A percentile compares a stretch with the other conserved stretches of the same genome.
These are phyloP conservation scores for Candida namnaoensis DNA, from an alignment of 805 yeast genomes.

Conservation along the genomic window DNA sequence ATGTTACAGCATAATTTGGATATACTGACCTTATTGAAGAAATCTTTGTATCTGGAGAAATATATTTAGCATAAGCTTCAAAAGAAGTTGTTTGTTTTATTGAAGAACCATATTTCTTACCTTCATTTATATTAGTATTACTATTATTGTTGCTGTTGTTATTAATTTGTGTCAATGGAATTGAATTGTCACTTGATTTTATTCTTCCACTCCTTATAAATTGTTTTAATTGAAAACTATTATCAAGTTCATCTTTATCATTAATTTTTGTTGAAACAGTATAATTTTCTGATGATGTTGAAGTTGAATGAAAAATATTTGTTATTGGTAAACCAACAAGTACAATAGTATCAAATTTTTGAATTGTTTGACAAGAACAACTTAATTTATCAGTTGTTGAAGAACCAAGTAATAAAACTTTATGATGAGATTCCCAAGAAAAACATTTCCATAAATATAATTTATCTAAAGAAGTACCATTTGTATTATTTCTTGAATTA, in stretches of 20 bases:
- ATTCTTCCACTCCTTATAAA: no score
- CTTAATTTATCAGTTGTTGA: slow-evolving; percentile 12
- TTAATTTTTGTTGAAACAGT: no score
- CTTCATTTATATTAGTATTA: background rate
- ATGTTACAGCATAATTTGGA: slow-evolving; percentile 69
- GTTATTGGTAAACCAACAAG: slow-evolving; percentile 48
- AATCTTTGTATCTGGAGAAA: slow-evolving; percentile 62
- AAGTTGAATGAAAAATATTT: slow-evolving; percentile 25
- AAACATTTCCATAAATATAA: slow-evolving; percentile 62
- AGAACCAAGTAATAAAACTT: slow-evolving; percentile 52
- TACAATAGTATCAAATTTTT: slow-evolving; percentile 33
- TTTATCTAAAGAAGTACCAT: slow-evolving; percentile 30
- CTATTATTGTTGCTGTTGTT: background rate
- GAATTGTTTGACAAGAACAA: slow-evolving; percentile 24
- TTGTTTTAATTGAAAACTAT: no score
- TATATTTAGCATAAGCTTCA: slow-evolving; percentile 65
- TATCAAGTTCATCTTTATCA: no score
- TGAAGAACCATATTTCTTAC: background rate
- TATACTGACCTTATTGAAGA: slow-evolving; percentile 62
- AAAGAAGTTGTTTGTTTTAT: slow-evolving; percentile 25
- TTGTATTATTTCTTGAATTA: slow-evolving; percentile 14
- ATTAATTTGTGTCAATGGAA: background rate
- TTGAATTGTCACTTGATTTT: no score
- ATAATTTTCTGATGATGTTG: no score
- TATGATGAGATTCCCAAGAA: slow-evolving; percentile 75